These are phyloP conservation scores for Cochlearia excelsa DNA, from an alignment of 345 rosid genomes.

Conservation along the genomic window DNA sequence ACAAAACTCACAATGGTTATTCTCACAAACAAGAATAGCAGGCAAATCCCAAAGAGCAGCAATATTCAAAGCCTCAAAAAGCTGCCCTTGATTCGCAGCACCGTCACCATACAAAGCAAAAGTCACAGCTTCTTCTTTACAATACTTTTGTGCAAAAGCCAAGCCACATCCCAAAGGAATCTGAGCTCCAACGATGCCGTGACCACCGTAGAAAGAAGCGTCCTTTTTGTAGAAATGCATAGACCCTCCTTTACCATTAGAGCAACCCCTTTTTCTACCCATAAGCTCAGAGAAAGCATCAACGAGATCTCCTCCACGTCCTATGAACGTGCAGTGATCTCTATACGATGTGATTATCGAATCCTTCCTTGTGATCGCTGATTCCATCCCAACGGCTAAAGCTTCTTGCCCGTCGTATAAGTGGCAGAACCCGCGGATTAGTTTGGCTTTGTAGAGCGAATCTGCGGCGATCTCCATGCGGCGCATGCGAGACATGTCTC, in stretches of 20 bases:
- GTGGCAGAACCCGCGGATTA: slow-evolving; percentile 96
- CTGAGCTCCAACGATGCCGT: slow-evolving; percentile 98
- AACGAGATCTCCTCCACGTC: slow-evolving; percentile 75
- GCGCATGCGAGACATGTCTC: slow-evolving; percentile 82
- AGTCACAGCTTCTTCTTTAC: slow-evolving; percentile 77
- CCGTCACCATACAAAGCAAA: slow-evolving; percentile 91
- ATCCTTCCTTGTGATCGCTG: slow-evolving; percentile 79
- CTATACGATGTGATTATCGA: slow-evolving; percentile 84
- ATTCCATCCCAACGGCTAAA: slow-evolving; percentile 89
- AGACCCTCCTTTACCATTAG: slow-evolving; percentile 92
- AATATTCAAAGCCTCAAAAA: slow-evolving; percentile 93
- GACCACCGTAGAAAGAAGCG: slow-evolving; percentile 85
- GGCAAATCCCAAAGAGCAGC: slow-evolving; percentile 98
- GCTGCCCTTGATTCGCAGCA: slow-evolving; percentile 97
- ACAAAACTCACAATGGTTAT: slow-evolving; percentile 68
- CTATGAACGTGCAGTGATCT: slow-evolving; percentile 84
- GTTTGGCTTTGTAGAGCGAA: slow-evolving; percentile 93
- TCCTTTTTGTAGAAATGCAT: slow-evolving; percentile 98
- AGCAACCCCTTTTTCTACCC: slow-evolving; percentile 90
- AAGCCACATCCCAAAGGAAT: slow-evolving; percentile 90
- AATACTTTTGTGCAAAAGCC: slow-evolving; percentile 94
- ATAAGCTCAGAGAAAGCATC: slow-evolving; percentile 85
- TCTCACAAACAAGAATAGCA: slow-evolving; percentile 91
- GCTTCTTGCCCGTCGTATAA: slow-evolving; percentile 98
- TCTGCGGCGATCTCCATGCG: slow-evolving; percentile 97